phyloP scores from a whole-genome alignment of 192 early-diverging fungal species.

The Podila epigama region DNA sequence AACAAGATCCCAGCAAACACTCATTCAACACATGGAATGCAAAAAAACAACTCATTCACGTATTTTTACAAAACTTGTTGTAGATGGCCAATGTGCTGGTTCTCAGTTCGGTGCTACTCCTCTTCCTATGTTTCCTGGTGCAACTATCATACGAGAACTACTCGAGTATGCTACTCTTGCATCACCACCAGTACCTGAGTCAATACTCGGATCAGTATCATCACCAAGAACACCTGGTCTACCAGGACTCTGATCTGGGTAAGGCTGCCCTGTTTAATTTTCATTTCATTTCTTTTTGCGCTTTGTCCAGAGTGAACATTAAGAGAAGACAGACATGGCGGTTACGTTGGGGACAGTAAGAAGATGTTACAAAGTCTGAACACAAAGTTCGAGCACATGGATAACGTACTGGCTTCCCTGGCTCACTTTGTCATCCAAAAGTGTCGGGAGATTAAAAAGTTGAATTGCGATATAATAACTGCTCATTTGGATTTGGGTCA shows the following conservation, averaged over 20 bases:
- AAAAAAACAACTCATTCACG: not conserved
- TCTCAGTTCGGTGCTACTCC: constrained; percentile 31
- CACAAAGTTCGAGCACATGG: no score
- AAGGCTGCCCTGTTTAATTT: no score
- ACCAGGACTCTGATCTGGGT: not conserved
- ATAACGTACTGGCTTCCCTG: no score
- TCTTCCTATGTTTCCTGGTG: constrained; percentile 35
- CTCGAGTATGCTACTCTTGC: constrained; percentile 28
- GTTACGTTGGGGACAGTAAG: no score
- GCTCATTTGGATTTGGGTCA: no score
- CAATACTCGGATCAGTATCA: constrained; percentile 21
- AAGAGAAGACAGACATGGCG: no score
- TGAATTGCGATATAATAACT: no score
- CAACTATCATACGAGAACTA: constrained; percentile 42
- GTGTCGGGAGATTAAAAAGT: no score
- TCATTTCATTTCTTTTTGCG: no score
- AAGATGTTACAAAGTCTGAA: no score
- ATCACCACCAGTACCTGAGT: constrained; percentile 15
- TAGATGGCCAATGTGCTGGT: constrained; percentile 45
- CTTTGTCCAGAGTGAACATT: no score
- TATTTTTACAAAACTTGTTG: not conserved
- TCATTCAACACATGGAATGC: not conserved
- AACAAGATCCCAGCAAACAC: not conserved
- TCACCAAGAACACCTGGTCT: not conserved
- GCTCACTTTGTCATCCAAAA: no score